phyloP scores from a whole-genome alignment of 2,329 filamentous ascomycete species.

The Exophiala mesophila region DNA sequence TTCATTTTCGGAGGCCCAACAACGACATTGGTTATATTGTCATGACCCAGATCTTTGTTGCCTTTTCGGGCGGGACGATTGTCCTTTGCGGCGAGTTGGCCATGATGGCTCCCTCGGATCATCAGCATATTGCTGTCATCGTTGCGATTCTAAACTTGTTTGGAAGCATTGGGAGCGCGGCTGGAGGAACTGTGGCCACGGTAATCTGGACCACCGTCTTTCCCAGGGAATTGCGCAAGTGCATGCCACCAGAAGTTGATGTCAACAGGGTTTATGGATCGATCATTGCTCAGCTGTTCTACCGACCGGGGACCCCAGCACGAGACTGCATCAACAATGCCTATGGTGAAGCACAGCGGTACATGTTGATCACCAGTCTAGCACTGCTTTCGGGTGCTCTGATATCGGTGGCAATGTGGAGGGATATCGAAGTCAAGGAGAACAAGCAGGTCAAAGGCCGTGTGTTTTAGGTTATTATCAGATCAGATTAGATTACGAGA shows the following conservation, averaged over 20 bases:
- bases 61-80: conserved; percentile 47
- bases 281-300: conserved; percentile 49
- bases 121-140: conserved; percentile 46
- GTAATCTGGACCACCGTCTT: conserved; percentile 35
- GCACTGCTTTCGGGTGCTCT: conserved; percentile 11
- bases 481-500: too few species aligned
- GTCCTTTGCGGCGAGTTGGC: conserved; percentile 52
- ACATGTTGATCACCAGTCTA: conserved; percentile 36
- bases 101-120: conserved; percentile 49
- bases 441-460: conserved; percentile 21
- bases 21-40: conserved; percentile 47
- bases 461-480: too few species aligned
- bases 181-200: conserved; percentile 30
- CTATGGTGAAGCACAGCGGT: conserved; percentile 45
- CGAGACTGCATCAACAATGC: conserved; percentile 42
- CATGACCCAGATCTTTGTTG: conserved; percentile 51
- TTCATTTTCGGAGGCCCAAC: conserved; percentile 48
- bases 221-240: conserved; percentile 35
- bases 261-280: conserved; percentile 48
- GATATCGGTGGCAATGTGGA: conserved; percentile 16
- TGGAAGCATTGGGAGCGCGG: conserved; percentile 31
- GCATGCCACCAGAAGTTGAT: conserved; percentile 36
- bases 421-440: conserved; percentile 21
- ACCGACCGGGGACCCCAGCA: conserved; percentile 37
- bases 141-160: conserved; percentile 33